These are phyloP conservation scores for Aspergillus eucalypticola DNA, from an alignment of 2,329 filamentous ascomycete species.

Conservation along the genomic window DNA sequence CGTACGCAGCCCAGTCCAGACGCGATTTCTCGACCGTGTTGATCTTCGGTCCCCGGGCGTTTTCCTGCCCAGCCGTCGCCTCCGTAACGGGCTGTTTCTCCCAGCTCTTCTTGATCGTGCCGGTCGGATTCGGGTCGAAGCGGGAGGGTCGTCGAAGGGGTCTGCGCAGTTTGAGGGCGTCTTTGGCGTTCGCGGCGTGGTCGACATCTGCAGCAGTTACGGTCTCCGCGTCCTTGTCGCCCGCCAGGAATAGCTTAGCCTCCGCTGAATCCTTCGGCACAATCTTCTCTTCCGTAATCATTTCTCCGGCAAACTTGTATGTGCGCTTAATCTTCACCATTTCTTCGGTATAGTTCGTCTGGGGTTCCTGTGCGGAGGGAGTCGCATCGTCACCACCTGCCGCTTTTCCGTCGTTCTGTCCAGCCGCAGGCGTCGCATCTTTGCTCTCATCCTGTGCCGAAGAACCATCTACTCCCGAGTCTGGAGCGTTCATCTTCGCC, in stretches of 20 bases:
- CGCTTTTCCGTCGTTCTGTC: slow-evolving; percentile 16
- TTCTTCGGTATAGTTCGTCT: slow-evolving; percentile 38
- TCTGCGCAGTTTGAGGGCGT: slow-evolving; percentile 34
- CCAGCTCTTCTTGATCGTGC: slow-evolving; percentile 46
- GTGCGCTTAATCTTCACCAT: slow-evolving; percentile 58
- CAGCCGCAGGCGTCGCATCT: slow-evolving; percentile 13
- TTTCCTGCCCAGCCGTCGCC: slow-evolving; percentile 24
- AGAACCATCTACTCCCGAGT: slow-evolving; percentile 16
- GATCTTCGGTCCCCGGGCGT: slow-evolving; percentile 57
- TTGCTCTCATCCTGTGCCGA: slow-evolving; percentile 20
- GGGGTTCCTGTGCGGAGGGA: slow-evolving; percentile 14
- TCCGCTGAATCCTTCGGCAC: slow-evolving; percentile 57
- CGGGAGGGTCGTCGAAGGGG: slow-evolving; percentile 47
- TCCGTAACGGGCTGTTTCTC: slow-evolving; percentile 38
- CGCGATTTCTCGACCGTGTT: slow-evolving; percentile 68
- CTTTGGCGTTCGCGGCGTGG: slow-evolving; percentile 20
- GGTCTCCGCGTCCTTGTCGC: slow-evolving; percentile 39
- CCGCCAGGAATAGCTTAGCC: slow-evolving; percentile 54
- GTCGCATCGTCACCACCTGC: slow-evolving; percentile 9
- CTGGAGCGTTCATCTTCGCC: slow-evolving; percentile 51
- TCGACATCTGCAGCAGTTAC: slow-evolving; percentile 27
- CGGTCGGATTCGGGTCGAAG: slow-evolving; percentile 50
- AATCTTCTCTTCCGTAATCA: slow-evolving; percentile 55
- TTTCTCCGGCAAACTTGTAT: slow-evolving; percentile 60
- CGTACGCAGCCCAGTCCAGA: slow-evolving; percentile 65